These are phyloP conservation scores for Abrus precatorius DNA, from an alignment of 306 rosid genomes.

Conservation along the genomic window DNA sequence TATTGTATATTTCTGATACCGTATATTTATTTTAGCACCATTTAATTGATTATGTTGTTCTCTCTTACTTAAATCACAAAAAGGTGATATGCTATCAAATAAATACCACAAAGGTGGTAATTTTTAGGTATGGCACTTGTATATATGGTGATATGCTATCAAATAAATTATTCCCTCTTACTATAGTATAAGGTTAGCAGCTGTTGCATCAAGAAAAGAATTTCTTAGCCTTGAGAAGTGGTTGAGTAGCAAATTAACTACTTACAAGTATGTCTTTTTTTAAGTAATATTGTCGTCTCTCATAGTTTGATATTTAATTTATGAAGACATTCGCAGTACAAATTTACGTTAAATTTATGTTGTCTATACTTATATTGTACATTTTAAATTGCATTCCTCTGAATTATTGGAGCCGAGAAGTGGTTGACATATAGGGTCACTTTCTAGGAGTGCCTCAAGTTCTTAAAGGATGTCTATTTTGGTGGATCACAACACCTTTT, in stretches of 20 bases:
- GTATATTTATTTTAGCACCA: conserved; percentile 16
- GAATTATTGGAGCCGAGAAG: conserved; percentile 15
- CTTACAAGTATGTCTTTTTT: conserved; percentile 76
- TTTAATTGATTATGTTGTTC: neutral
- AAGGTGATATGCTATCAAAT: conserved; percentile 11
- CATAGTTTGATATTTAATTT: conserved; percentile 3
- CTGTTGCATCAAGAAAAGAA: conserved; percentile 87
- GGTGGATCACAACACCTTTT: conserved; percentile 84
- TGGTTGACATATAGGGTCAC: conserved; percentile 36
- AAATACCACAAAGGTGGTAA: too few species aligned
- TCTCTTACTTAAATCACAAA: neutral
- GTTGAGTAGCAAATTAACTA: conserved; percentile 72
- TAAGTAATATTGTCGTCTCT: conserved; percentile 64
- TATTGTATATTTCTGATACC: conserved; percentile 19
- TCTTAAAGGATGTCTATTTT: conserved; percentile 74
- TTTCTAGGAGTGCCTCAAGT: conserved; percentile 91
- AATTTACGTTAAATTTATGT: neutral
- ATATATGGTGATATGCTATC: too few species aligned
- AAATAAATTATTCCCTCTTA: conserved; percentile 69
- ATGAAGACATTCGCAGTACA: neutral
- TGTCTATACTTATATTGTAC: conserved; percentile 3
- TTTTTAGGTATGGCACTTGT: conserved; percentile 7
- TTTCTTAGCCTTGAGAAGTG: conserved; percentile 90
- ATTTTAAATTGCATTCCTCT: conserved; percentile 15
- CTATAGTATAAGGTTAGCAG: conserved; percentile 83